Evolutionary conservation across 1,284 basidiomycete species (phyloP).

Genomic region (Volvariella surrecta): DNA sequence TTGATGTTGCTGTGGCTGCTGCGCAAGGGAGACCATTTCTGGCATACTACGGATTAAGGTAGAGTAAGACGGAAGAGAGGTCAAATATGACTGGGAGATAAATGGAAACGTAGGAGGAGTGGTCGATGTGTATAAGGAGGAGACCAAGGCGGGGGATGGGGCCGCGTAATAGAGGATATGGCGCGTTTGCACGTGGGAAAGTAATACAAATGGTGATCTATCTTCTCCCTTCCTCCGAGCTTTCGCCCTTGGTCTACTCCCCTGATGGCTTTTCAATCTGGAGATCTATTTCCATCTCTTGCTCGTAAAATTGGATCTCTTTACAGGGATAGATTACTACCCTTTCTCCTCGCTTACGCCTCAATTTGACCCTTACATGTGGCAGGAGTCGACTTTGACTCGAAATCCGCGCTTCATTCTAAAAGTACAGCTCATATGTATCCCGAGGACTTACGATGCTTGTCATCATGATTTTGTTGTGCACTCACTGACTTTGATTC

Average conservation of each 20-base stretch:
- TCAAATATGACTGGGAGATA: slow-evolving; percentile 2
- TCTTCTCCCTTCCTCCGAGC: slow-evolving; percentile 13
- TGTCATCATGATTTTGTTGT: too few species aligned
- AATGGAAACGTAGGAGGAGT: not conserved
- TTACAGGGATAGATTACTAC: too few species aligned
- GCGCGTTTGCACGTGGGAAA: slow-evolving; percentile 26
- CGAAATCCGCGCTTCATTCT: too few species aligned
- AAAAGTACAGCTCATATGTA: too few species aligned
- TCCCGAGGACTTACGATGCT: too few species aligned
- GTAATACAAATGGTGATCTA: slow-evolving; percentile 3
- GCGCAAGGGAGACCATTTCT: slow-evolving; percentile 23
- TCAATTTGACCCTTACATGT: too few species aligned
- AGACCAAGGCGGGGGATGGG: slow-evolving; percentile 12
- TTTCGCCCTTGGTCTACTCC: slow-evolving; percentile 14
- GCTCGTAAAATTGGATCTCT: too few species aligned
- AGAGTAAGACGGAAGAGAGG: slow-evolving; percentile 3
- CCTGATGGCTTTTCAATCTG: not conserved
- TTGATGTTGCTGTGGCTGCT: slow-evolving; percentile 45
- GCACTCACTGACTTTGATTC: too few species aligned
- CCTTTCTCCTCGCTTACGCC: too few species aligned
- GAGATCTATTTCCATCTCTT: too few species aligned
- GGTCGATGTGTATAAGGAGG: slow-evolving; percentile 10
- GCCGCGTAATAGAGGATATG: slow-evolving; percentile 24
- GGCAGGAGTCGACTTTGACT: too few species aligned
- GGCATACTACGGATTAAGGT: slow-evolving; percentile 12